phyloP scores from a whole-genome alignment of 495 filamentous ascomycete species.

The Talaromyces wortmannii region DNA sequence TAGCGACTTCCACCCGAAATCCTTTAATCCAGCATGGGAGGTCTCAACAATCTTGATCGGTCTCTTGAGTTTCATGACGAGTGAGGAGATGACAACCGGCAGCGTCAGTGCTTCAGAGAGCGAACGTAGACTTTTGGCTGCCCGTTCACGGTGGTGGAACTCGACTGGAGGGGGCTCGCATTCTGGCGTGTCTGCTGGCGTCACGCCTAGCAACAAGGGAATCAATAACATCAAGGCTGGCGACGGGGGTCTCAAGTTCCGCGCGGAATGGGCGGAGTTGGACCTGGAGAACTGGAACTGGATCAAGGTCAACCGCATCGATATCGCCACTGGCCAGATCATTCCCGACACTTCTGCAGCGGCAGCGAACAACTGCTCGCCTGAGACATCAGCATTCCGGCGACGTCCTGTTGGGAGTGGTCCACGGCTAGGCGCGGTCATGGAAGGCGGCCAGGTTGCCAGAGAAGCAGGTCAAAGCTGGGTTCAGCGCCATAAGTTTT shows the following conservation, averaged over 20 bases:
- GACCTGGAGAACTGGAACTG: constrained; percentile 90
- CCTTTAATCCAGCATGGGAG: constrained; percentile 99
- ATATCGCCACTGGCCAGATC: constrained; percentile 66
- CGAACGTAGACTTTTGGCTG: constrained; percentile 73
- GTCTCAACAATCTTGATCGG: constrained; percentile 95
- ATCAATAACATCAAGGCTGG: constrained; percentile 71
- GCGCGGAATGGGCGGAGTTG: constrained; percentile 81
- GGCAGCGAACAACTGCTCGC: constrained; percentile 37
- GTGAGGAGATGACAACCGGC: constrained; percentile 97
- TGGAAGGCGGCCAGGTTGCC: constrained; percentile 67
- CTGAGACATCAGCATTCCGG: constrained; percentile 61
- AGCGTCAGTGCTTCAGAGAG: constrained; percentile 71
- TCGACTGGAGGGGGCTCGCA: constrained; percentile 87
- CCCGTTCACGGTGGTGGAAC: constrained; percentile 91
- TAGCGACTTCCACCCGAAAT: constrained; percentile 93
- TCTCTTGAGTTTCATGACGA: constrained; percentile 93
- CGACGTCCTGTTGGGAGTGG: constrained; percentile 61
- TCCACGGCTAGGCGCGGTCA: constrained; percentile 68
- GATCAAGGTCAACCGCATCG: constrained; percentile 79
- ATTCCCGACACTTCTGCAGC: constrained; percentile 30
- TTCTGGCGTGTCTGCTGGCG: constrained; percentile 36
- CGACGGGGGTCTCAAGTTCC: constrained; percentile 88
- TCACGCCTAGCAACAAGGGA: constrained; percentile 40
- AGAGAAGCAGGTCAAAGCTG: constrained; percentile 74
- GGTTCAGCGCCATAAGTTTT: constrained; percentile 68